Percentiles rank a stretch among this genome's conserved stretches.
These are phyloP conservation scores for Lentinula guzmanii DNA, from an alignment of 768 basidiomycete species.

Conservation along the genomic window DNA sequence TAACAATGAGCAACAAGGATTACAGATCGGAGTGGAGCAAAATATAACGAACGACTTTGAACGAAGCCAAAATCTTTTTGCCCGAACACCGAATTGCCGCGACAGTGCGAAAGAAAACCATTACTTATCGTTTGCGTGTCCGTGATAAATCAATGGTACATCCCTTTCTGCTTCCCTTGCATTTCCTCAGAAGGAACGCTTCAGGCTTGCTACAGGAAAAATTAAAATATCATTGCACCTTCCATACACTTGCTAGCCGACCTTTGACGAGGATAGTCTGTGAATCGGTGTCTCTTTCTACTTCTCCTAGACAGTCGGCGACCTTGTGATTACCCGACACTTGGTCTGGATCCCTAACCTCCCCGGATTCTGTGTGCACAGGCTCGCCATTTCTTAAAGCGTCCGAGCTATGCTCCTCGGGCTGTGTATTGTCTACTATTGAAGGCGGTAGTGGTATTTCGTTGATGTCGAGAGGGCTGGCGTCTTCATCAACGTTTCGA, in stretches of 20 bases:
- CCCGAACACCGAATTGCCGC: too few relatives aligned
- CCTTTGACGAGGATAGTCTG: not conserved
- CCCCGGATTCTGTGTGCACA: slow-evolving; percentile 5
- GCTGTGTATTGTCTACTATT: slow-evolving; percentile 10
- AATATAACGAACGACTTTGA: not conserved
- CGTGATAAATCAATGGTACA: too few relatives aligned
- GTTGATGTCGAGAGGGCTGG: slow-evolving; percentile 10
- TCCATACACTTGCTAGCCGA: not conserved
- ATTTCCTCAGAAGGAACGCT: not conserved
- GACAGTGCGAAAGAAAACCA: too few relatives aligned
- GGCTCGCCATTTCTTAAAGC: not conserved
- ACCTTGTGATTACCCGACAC: not conserved
- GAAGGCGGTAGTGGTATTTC: slow-evolving; percentile 6
- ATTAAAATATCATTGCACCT: not conserved
- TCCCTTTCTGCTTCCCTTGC: too few relatives aligned
- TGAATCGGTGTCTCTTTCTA: not conserved
- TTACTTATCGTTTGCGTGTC: too few relatives aligned
- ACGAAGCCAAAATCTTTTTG: too few relatives aligned
- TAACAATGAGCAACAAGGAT: not conserved
- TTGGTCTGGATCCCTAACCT: not conserved
- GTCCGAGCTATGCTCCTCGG: not conserved
- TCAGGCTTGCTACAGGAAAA: too few relatives aligned
- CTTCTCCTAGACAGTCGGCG: not conserved
- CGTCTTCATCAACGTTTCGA: slow-evolving; percentile 17
- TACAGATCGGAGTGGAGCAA: too few relatives aligned